Evolutionary conservation across 2,329 filamentous ascomycete genomes (phyloP).

Genomic region (Xylariaceae sp.): DNA sequence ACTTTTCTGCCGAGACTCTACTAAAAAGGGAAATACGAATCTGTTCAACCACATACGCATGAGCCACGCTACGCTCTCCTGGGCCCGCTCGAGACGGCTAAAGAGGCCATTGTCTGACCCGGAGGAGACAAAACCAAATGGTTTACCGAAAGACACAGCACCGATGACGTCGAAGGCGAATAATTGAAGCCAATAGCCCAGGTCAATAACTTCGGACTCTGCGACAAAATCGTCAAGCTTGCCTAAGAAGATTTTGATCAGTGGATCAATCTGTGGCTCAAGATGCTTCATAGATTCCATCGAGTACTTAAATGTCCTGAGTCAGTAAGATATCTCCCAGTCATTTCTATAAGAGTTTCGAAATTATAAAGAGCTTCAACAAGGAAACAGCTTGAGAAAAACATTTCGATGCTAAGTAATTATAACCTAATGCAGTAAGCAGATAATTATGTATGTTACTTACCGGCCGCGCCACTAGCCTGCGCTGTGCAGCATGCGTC

Average conservation of each 20-base stretch:
- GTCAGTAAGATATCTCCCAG: too few relatives aligned
- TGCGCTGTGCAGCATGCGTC: slow-evolving; percentile 24
- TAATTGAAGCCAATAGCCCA: slow-evolving; percentile 23
- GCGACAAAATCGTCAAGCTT: slow-evolving; percentile 13
- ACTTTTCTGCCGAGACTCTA: too few relatives aligned
- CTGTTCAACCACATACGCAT: too few relatives aligned
- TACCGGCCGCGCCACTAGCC: slow-evolving; percentile 26
- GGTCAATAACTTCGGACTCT: slow-evolving; percentile 7
- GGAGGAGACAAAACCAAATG: slow-evolving; percentile 24
- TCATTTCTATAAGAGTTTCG: too few relatives aligned
- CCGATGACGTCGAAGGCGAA: slow-evolving; percentile 28
- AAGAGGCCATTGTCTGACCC: slow-evolving; percentile 24
- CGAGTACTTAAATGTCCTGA: too few relatives aligned
- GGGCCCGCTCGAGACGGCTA: background rate
- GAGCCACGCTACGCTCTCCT: slow-evolving; percentile 11
- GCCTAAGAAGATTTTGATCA: slow-evolving; percentile 3
- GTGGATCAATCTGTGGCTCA: slow-evolving; percentile 20
- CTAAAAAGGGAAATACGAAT: too few relatives aligned
- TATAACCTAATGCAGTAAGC: too few relatives aligned
- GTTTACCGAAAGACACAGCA: slow-evolving; percentile 23
- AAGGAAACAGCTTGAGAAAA: too few relatives aligned
- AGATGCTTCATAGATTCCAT: slow-evolving; percentile 28
- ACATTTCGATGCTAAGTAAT: too few relatives aligned
- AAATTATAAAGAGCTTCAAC: too few relatives aligned
- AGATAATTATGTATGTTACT: too few relatives aligned